Evolutionary conservation across 257 asterid genomes (phyloP).

Genomic region (Striga asiatica): DNA sequence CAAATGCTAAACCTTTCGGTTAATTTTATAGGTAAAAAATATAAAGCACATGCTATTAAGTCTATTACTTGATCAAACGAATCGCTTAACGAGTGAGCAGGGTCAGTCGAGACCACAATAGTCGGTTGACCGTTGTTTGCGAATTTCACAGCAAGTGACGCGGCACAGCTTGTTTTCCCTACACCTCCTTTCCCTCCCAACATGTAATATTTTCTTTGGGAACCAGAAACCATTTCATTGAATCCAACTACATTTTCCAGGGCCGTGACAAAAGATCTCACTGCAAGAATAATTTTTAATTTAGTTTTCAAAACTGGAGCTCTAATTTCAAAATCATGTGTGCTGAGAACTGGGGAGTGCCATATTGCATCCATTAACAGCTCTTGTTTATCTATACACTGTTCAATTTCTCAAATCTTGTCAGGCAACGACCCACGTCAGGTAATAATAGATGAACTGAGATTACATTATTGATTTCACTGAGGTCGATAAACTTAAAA

Average conservation of each 20-base stretch:
- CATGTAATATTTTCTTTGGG: constrained; percentile 56
- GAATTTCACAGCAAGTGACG: constrained; percentile 70
- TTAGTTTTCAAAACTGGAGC: not conserved
- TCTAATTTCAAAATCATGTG: not conserved
- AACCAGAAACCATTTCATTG: constrained; percentile 42
- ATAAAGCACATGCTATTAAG: constrained; percentile 1
- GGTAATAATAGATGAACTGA: not conserved
- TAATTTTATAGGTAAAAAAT: not conserved
- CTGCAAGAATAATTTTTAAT: constrained; percentile 29
- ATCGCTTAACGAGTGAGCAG: constrained; percentile 75
- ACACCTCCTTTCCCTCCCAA: constrained; percentile 85
- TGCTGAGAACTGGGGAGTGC: no score
- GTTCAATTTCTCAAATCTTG: not conserved
- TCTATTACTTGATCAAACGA: constrained; percentile 65
- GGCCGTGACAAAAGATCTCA: constrained; percentile 30
- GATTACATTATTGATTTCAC: no score
- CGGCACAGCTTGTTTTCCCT: constrained; percentile 83
- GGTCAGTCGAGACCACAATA: constrained; percentile 58
- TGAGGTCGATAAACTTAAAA: not conserved
- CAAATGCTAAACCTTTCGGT: no score
- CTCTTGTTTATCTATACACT: not conserved
- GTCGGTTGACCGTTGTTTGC: constrained; percentile 60
- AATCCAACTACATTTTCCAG: constrained; percentile 31
- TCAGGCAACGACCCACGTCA: not conserved
- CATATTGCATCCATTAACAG: not conserved